Evolutionary conservation across 805 yeast genomes (phyloP).

Genomic region (Saccharomycopsis vini): DNA sequence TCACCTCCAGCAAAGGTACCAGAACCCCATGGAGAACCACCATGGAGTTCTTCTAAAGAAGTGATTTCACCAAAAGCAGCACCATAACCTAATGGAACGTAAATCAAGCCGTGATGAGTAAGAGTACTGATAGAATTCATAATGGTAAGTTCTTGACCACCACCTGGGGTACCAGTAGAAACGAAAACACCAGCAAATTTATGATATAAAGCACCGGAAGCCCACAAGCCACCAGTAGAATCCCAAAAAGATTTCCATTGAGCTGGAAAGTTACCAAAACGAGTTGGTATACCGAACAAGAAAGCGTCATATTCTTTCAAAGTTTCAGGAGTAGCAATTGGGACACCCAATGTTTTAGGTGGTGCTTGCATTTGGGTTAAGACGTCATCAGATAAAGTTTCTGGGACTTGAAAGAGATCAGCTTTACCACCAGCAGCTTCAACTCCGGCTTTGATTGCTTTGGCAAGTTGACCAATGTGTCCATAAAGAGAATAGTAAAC

Average conservation of each 20-base stretch:
- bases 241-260: constrained; percentile 75
- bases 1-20: constrained; percentile 71
- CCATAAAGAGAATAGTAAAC: constrained; percentile 70
- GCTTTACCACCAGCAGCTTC: constrained; percentile 61
- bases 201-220: constrained; percentile 58
- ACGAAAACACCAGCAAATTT: constrained; percentile 68
- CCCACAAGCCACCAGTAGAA: constrained; percentile 75
- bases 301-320: constrained; percentile 66
- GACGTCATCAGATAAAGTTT: constrained; percentile 58
- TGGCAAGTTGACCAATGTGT: constrained; percentile 63
- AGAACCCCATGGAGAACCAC: constrained; percentile 84
- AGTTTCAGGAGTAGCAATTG: constrained; percentile 53
- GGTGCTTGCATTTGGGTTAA: constrained; percentile 54
- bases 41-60: constrained; percentile 58
- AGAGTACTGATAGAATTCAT: constrained; percentile 54
- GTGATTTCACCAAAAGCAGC: constrained; percentile 44
- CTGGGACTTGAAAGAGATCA: constrained; percentile 66
- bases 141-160: constrained; percentile 73
- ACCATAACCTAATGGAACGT: constrained; percentile 70
- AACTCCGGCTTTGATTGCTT: constrained; percentile 58
- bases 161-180: constrained; percentile 68
- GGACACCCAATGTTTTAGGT: constrained; percentile 47
- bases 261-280: constrained; percentile 75
- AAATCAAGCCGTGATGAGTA: constrained; percentile 75
- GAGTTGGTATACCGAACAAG: constrained; percentile 78